Evolutionary conservation across 306 rosid genomes (phyloP), one percentile per base, ranked within the genome.

Genomic region (Prunus mira): DNA sequence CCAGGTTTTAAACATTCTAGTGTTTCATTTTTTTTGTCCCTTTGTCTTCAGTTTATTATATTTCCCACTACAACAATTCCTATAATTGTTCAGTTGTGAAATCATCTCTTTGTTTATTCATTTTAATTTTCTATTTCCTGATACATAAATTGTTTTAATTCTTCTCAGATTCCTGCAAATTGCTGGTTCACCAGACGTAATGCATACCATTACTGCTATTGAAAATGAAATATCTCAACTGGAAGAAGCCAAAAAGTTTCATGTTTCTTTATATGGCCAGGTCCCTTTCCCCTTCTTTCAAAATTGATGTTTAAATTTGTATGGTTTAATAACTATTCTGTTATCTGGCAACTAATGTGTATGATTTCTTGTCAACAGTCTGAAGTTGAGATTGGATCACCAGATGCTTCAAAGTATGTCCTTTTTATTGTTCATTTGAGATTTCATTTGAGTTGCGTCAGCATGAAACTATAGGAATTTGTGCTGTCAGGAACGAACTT

Each of bases 331-430:
- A 75, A 24, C 54, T 25, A 69, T 46, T 72, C 75, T 5, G 76
- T 75, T 70, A 76, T 80, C 66, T 27, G 30, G 64, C 74, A 61
- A 66, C 86, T 85, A 74, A 82, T 67, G 14, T 84, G 76, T 76
- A 34, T 77, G 67, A 22, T 64, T 81, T 67, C 79, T 71, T 82
- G 56, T 71, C 69, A 69, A 81, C 91, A 94, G 96, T 81, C 89
- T 62, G 85, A 89, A 82, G 92, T 76, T 25, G 85, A 87, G 74
- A 79, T 51, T 13, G 78, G 80, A 64, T 75, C 96, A 76, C 82
- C 91, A 22, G 87, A 93, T 86, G 83, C 88, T 76, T 92, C 98
- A 46, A 95, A 95, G 98, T 95, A 95, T 73, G 97, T 84, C 77
- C 75, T 79, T 77, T 67, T 74, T 76, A 71, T 82, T 79, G 41